Base-by-base conservation (phyloP, 1,139 yeast species). In the Blastobotrys arbuscula region DNA sequence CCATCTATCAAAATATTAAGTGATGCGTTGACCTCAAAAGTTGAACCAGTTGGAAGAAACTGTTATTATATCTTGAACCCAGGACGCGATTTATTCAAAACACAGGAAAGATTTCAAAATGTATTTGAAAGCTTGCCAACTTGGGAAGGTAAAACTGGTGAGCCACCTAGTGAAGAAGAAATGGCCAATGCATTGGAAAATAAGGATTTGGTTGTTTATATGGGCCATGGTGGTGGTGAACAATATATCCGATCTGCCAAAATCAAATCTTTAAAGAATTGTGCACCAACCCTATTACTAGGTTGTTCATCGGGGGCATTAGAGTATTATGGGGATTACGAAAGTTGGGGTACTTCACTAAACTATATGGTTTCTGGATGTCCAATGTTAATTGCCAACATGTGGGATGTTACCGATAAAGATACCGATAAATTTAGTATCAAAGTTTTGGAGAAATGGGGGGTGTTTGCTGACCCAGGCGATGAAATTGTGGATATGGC, bases 371-470 rank as follows among this genome's bases (percentile, higher is more conserved):
- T 77, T 4, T 92, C 92, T 30, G 95, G 95, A 0, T 78, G 88
- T 42, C 94, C 95, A 0, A 76, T 85, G 81, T 75, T 88, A 1
- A 69, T 92, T 39, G 96, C 88, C 0, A 89, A 88, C 60, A 68
- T 92, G 55, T 92, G 98, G 98, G 97, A 89, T 66, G 97, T 92
- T 4, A 92, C 97, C 0, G 98, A 92, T 65, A 89, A 86, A 59
- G 98, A 92, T 63, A 87, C 89, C 48, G 97, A 92, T 65, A 75
- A 74, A 57, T 88, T 89, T 59, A 84, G 89, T 41, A 53, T 74
- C 12, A 69, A 77, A 1, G 65, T 84, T 36, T 75, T 88, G 56
- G 75, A 75, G 12, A 70, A 73, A 50, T 81, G 89, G 80, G 89
- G 90, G 0, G 66, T 83, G 24, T 61, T 73, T 15, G 63, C 55